Conservation (phyloP, 2,329 filamentous ascomycete species). For the Penicillium sp. region DNA sequence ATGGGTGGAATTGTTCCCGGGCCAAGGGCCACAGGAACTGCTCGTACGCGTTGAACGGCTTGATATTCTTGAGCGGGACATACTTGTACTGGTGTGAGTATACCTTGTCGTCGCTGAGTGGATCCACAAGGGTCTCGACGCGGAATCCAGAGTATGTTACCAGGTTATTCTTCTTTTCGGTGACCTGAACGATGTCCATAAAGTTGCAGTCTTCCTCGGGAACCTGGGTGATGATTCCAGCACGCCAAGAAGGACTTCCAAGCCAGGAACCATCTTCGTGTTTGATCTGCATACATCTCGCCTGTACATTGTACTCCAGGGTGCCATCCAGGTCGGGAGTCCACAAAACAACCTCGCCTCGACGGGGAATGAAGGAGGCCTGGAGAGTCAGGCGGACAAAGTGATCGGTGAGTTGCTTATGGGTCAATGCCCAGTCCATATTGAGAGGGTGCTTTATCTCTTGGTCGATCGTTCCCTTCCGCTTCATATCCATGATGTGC, state of each 20-base stretch:
- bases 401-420: conserved; percentile 39
- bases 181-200: conserved; percentile 45
- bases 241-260: conserved; percentile 51
- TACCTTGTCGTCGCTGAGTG: conserved; percentile 49
- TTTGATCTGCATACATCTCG: conserved; percentile 31
- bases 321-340: conserved; percentile 33
- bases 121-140: conserved; percentile 54
- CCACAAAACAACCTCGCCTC: conserved; percentile 57
- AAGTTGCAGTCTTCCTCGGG: conserved; percentile 43
- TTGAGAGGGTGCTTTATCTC: conserved; percentile 48
- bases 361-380: conserved; percentile 51
- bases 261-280: conserved; percentile 32
- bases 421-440: conserved; percentile 55
- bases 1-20: conserved; percentile 48
- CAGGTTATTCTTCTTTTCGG: conserved; percentile 33
- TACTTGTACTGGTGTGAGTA: conserved; percentile 54
- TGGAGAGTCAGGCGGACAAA: conserved; percentile 44
- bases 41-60: conserved; percentile 54
- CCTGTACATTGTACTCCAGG: conserved; percentile 34
- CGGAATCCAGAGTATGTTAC: conserved; percentile 54
- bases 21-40: conserved; percentile 44
- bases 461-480: conserved; percentile 40
- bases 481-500: conserved; percentile 46
- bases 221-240: conserved; percentile 52
- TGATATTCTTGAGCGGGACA: conserved; percentile 50